Base-by-base conservation (phyloP, 1,139 yeast species). In the Candida albicans region DNA sequence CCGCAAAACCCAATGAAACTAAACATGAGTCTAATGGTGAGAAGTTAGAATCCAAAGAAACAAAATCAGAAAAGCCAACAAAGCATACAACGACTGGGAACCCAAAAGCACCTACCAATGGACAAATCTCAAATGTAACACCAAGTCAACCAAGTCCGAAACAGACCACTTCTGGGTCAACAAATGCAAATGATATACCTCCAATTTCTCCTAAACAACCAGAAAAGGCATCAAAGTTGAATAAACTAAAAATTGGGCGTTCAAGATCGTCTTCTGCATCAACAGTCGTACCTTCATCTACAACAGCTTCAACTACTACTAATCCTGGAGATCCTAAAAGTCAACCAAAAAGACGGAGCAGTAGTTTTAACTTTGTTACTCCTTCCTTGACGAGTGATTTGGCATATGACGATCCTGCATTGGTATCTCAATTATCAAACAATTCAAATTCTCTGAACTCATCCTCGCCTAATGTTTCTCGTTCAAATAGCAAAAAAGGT, bases 401-500 rank as follows among this genome's bases (percentile, higher is more conserved):
- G 28, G 51, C 43, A 7, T 46, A 48, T 38, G 41, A 48, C 39
- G 42, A 41, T 37, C 37, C 46, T 43, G 45, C 37, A 30, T 37
- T 38, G 14, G 29, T 34, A 13, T 30, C 45, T 3, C 43, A 52
- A 9, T 45, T 40, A 10, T 46, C 58, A 8, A 28, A 44, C 53
- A 9, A 31, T 22, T 11, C 39, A 52, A 25, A 40, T 46, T 36
- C 47, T n/a, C 41, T 52, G 14, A 22, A 27, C 11, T 8, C 47
- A 3, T 25, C 47, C 4, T 50, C 59, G 3, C 59, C 61, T 2
- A 42, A 44, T 15, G 56, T 59, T 8, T 50, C 64, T 7, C 51
- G 67, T 27, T 52, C 59, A 39, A 61, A 59, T 44, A 58, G 70
- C 41, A 59, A 57, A 36, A 66, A 60, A 38, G 72, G 73, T 49